Conservation (phyloP, 768 basidiomycete genomes). For the Rhodocollybia butyracea region DNA sequence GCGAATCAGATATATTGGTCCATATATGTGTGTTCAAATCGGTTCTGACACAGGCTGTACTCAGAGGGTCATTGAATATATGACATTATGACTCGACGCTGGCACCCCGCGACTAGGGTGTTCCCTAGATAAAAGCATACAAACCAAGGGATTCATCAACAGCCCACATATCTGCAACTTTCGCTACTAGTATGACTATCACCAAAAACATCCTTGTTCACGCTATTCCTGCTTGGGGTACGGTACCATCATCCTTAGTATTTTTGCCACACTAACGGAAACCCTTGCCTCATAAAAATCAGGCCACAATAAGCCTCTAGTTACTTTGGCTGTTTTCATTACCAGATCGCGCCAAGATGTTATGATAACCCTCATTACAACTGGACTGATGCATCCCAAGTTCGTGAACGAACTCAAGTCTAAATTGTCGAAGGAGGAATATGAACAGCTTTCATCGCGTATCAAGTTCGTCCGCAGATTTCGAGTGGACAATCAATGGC, state of each 20-base stretch:
- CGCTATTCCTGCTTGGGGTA: background rate
- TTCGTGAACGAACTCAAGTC: background rate
- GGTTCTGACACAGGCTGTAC: too few species aligned
- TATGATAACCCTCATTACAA: background rate
- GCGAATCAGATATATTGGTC: too few species aligned
- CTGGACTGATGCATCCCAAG: background rate
- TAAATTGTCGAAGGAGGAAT: background rate
- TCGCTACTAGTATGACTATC: background rate
- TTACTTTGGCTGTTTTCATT: background rate
- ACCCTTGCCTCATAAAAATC: background rate
- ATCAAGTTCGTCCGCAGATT: background rate
- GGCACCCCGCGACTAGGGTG: too few species aligned
- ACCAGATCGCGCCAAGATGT: background rate
- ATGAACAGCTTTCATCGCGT: background rate
- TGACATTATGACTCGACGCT: too few species aligned
- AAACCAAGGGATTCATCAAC: too few species aligned
- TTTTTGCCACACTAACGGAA: too few species aligned
- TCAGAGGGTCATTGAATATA: too few species aligned
- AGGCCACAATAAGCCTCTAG: constrained; percentile 5
- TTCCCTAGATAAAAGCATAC: too few species aligned
- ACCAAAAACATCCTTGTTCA: background rate
- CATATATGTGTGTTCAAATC: too few species aligned
- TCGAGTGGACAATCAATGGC: too few species aligned
- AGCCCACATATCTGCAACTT: too few species aligned
- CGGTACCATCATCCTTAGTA: background rate